phyloP scores from a whole-genome alignment of 331 rosid genomes.

The Spiraea crenata region DNA sequence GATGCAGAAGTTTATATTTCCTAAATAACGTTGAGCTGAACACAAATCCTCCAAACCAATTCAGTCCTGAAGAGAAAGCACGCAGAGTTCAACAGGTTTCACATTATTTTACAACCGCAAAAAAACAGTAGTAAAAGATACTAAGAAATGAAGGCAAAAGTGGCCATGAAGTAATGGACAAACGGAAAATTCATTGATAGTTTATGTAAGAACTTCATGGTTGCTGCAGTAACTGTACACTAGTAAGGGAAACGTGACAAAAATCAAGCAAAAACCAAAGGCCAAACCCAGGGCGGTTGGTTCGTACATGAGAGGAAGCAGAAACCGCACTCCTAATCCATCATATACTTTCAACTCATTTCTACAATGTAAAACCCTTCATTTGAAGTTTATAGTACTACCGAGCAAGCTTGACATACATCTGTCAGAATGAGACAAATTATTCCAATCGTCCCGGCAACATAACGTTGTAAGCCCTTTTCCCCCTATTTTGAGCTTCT shows the following conservation, averaged over 20 bases:
- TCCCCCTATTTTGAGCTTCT: conserved; percentile 10
- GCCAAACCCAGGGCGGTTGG: conserved; percentile 1
- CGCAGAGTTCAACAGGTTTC: not conserved
- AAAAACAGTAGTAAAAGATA: too few relatives aligned
- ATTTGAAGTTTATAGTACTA: conserved; percentile 15
- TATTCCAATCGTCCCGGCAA: conserved; percentile 26
- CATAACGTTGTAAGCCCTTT: not conserved
- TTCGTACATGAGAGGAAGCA: not conserved
- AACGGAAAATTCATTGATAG: not conserved
- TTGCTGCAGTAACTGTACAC: not conserved
- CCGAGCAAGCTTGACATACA: conserved; percentile 1
- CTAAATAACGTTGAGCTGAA: too few relatives aligned
- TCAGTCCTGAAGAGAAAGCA: too few relatives aligned
- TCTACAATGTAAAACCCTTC: conserved; percentile 19
- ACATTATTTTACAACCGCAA: not conserved
- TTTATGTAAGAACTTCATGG: not conserved
- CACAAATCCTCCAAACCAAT: too few relatives aligned
- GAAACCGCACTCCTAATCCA: conserved; percentile 1
- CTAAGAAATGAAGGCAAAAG: not conserved
- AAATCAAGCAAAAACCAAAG: not conserved
- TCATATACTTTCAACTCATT: conserved; percentile 22
- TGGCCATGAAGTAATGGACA: not conserved
- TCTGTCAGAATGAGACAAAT: conserved; percentile 9
- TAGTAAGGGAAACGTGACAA: conserved; percentile 3
- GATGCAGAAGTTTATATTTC: too few relatives aligned